Conservation (phyloP, 2,329 filamentous ascomycete genomes). For the Diatrype stigma region DNA sequence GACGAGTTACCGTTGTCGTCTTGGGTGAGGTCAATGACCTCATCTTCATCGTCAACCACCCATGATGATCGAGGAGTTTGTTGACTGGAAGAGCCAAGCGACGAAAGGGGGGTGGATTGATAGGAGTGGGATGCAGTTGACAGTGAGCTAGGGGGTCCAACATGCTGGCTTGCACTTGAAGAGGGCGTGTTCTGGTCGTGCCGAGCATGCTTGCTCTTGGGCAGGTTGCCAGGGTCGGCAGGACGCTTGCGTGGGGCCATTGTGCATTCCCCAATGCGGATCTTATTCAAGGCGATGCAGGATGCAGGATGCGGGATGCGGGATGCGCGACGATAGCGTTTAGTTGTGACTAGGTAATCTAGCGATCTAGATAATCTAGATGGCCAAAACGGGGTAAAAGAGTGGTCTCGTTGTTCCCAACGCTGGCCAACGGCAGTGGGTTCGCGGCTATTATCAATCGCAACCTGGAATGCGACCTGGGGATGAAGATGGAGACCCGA, state of each 20-base stretch:
- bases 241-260: neutral
- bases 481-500: neutral
- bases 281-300: neutral
- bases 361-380: neutral
- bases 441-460: neutral
- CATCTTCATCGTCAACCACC: constrained; percentile 29
- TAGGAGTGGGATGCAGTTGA: constrained; percentile 6
- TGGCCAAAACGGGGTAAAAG: neutral
- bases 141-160: constrained; percentile 1
- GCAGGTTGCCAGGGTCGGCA: constrained; percentile 1
- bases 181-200: constrained; percentile 4
- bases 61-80: constrained; percentile 8
- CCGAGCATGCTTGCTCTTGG: constrained; percentile 13
- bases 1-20: constrained; percentile 30
- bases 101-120: constrained; percentile 12
- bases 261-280: neutral
- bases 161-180: constrained; percentile 10
- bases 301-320: neutral
- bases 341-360: neutral
- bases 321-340: neutral
- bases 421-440: neutral
- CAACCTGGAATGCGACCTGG: neutral
- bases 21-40: constrained; percentile 40
- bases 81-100: constrained; percentile 10
- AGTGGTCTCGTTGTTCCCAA: neutral